Evolutionary conservation across 768 basidiomycete species (phyloP), one percentile per base, ranked within the genome.

Genomic region (Xanthoconium stramineum): DNA sequence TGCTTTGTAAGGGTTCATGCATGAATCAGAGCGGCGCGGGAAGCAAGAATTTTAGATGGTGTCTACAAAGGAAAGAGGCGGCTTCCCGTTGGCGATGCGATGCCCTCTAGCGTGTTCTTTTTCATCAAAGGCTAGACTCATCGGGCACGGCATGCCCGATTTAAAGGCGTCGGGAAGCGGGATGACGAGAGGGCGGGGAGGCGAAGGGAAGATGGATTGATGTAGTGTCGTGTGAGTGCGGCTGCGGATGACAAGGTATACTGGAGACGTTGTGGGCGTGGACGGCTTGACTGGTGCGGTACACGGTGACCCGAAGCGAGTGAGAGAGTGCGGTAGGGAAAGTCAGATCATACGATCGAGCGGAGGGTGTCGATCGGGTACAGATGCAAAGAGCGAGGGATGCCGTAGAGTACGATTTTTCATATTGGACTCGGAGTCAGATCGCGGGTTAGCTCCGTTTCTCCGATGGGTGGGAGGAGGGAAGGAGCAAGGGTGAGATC

Each of bases 361-460:
- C 12, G 47, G 42, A 24, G 24, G 24, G 24, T 33, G 24, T 24
- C 24, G 24, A 53, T 48, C 56, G 40, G 56, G 42, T 35, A 49
- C 39, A 19, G 32, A 46, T 17, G 12, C 35, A 51, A 52, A 37
- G 54, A 44, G 19, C 15, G 28, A 39, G 20, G 1, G 17, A 35
- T 50, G 55, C 49, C 55, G 55, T 58, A 47, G 47, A 13, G 42
- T 33, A 19, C 29, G 9, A 10, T 29, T 8, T 40, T 56, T 61
- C 54, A 61, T 61, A 53, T 45, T 46, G 43, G 35, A 40, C 37
- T 13, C 15, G 24, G 30, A 12, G 30, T 46, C 47, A n/a, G n/a
- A 33, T 35, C 48, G 54, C 39, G 44, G 5, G 54, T 60, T 67
- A 64, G 40, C 59, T 65, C 65, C 64, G 64, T 67, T 37, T 20